Evolutionary conservation across 192 early-diverging fungal genomes (phyloP).

Genomic region (Backusella macrospora): DNA sequence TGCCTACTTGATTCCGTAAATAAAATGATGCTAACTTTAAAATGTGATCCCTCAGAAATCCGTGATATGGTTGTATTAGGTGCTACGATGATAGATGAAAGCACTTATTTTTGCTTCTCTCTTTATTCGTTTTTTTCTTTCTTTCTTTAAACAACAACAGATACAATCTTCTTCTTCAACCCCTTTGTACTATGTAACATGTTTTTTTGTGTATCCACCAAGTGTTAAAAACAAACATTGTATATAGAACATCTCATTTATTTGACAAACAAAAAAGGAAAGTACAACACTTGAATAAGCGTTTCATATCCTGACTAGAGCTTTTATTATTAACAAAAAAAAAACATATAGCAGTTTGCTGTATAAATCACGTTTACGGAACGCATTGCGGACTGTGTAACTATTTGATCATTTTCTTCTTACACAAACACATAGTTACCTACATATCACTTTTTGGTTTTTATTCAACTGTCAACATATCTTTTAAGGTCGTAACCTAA

Average conservation of each 20-base stretch:
- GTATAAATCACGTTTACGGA: background rate
- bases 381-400: background rate
- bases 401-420: background rate
- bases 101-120: background rate
- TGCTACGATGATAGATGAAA: background rate
- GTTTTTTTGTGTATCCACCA: slow-evolving; percentile 7
- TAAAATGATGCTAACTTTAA: background rate
- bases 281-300: slow-evolving; percentile 1
- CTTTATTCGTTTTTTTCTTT: background rate
- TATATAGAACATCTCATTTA: slow-evolving; percentile 2
- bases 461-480: background rate
- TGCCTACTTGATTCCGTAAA: slow-evolving; percentile 15
- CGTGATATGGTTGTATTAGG: too few species aligned
- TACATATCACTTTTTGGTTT: background rate
- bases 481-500: too few species aligned
- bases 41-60: slow-evolving; percentile 1
- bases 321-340: background rate
- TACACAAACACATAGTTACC: background rate
- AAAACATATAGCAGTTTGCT: background rate
- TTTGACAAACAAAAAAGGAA: background rate
- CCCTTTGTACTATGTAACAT: background rate
- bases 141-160: background rate
- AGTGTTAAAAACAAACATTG: background rate
- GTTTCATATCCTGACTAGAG: background rate
- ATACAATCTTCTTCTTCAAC: background rate